Conservation (phyloP, 2,329 filamentous ascomycete species). For the Fusarium gaditjirri region DNA sequence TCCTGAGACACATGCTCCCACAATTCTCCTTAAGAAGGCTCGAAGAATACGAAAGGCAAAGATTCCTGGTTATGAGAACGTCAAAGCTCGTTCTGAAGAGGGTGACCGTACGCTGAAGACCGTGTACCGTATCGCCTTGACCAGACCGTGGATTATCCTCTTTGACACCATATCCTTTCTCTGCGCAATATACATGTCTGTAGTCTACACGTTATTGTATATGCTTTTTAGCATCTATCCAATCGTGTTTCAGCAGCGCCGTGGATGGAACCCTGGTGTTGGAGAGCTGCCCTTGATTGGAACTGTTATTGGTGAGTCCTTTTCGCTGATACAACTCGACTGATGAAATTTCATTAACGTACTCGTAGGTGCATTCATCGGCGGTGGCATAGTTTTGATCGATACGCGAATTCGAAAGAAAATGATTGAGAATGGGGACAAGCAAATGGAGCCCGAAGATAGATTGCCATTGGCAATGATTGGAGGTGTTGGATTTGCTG, state of each 20-base stretch:
- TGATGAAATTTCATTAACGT: neutral
- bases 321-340: too few relatives aligned
- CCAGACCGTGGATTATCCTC: slow-evolving; percentile 73
- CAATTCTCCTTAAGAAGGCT: slow-evolving; percentile 62
- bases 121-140: slow-evolving; percentile 76
- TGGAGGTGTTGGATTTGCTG: slow-evolving; percentile 30
- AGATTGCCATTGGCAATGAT: slow-evolving; percentile 35
- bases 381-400: slow-evolving; percentile 28
- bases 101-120: slow-evolving; percentile 10
- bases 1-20: slow-evolving; percentile 85
- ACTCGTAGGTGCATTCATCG: slow-evolving; percentile 20
- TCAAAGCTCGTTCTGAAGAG: slow-evolving; percentile 24
- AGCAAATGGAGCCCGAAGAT: slow-evolving; percentile 30
- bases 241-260: slow-evolving; percentile 69
- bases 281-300: slow-evolving; percentile 37
- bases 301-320: slow-evolving; percentile 21
- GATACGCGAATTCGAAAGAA: slow-evolving; percentile 25
- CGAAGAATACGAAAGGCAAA: slow-evolving; percentile 30
- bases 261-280: slow-evolving; percentile 34
- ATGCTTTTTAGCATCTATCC: slow-evolving; percentile 77
- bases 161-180: slow-evolving; percentile 86
- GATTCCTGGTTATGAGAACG: slow-evolving; percentile 27
- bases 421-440: slow-evolving; percentile 18
- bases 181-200: slow-evolving; percentile 82
- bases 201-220: slow-evolving; percentile 76